Conservation (phyloP, 1,284 basidiomycete genomes). For the Sparassis latifolia region DNA sequence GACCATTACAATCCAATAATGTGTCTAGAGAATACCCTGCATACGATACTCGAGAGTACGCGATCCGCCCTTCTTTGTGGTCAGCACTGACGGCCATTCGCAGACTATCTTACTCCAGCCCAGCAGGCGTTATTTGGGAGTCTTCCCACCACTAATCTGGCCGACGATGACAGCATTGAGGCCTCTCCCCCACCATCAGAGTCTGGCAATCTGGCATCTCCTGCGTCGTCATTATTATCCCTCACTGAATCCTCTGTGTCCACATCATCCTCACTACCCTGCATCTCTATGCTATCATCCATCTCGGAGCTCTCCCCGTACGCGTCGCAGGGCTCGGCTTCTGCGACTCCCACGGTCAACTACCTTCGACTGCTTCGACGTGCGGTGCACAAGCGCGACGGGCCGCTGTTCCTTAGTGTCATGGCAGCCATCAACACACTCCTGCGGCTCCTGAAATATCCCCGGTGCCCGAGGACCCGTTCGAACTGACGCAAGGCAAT, state of each 20-base stretch:
- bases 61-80: conserved; percentile 4
- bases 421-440: conserved; percentile 53
- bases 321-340: conserved; percentile 22
- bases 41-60: conserved; percentile 64
- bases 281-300: conserved; percentile 19
- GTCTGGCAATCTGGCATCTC: background rate
- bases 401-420: conserved; percentile 59
- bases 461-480: conserved; percentile 43
- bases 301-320: conserved; percentile 30
- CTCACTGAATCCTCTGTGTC: conserved; percentile 18
- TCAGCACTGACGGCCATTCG: conserved; percentile 11
- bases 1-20: conserved; percentile 77
- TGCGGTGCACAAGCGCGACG: conserved; percentile 56
- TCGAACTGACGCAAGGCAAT: conserved; percentile 39
- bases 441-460: conserved; percentile 58
- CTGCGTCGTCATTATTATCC: conserved; percentile 11
- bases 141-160: conserved; percentile 44
- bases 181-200: background rate
- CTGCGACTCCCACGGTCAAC: conserved; percentile 29
- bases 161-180: conserved; percentile 23
- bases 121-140: conserved; percentile 62
- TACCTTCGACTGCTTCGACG: conserved; percentile 55
- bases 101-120: conserved; percentile 61
- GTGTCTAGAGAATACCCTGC: conserved; percentile 60
- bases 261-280: conserved; percentile 16